Conservation (phyloP, 139 green algal species). For the Monoraphidium neglectum region DNA sequence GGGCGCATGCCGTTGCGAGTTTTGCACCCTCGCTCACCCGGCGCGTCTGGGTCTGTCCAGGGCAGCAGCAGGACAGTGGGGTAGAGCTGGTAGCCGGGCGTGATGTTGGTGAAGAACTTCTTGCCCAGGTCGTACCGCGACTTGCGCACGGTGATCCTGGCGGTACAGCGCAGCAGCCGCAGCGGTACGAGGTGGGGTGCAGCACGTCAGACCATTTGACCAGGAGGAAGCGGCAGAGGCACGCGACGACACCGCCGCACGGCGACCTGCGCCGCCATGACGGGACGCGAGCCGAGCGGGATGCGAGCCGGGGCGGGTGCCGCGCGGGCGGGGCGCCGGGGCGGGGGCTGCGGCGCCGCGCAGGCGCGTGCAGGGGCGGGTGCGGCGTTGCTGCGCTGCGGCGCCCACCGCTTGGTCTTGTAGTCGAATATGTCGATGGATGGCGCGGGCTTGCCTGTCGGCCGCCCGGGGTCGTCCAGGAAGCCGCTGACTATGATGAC, state of each 20-base stretch:
- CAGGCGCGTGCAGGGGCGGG: too few species aligned
- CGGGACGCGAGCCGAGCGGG: too few species aligned
- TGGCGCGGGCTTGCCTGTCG: slow-evolving; percentile 22
- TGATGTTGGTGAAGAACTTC: slow-evolving; percentile 35
- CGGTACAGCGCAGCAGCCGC: too few species aligned
- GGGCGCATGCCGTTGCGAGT: too few species aligned
- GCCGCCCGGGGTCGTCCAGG: slow-evolving; percentile 23
- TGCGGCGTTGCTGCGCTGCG: too few species aligned
- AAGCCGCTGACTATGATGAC: slow-evolving; percentile 33
- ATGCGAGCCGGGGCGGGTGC: too few species aligned
- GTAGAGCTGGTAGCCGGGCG: slow-evolving; percentile 34
- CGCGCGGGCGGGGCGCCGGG: too few species aligned
- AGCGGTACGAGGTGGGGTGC: too few species aligned
- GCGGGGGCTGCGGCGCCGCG: too few species aligned
- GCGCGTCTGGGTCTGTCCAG: slow-evolving; percentile 23
- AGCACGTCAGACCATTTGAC: too few species aligned
- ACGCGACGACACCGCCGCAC: background rate
- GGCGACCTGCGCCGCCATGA: too few species aligned
- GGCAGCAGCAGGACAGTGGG: slow-evolving; percentile 26
- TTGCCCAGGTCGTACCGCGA: slow-evolving; percentile 30
- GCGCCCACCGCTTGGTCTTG: slow-evolving; percentile 11
- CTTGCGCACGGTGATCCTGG: slow-evolving; percentile 21
- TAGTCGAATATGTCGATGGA: slow-evolving; percentile 37
- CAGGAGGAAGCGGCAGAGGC: background rate
- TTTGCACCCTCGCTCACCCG: too few species aligned